Base-by-base conservation (phyloP, 2,329 filamentous ascomycete species). In the Diaporthe sp. region DNA sequence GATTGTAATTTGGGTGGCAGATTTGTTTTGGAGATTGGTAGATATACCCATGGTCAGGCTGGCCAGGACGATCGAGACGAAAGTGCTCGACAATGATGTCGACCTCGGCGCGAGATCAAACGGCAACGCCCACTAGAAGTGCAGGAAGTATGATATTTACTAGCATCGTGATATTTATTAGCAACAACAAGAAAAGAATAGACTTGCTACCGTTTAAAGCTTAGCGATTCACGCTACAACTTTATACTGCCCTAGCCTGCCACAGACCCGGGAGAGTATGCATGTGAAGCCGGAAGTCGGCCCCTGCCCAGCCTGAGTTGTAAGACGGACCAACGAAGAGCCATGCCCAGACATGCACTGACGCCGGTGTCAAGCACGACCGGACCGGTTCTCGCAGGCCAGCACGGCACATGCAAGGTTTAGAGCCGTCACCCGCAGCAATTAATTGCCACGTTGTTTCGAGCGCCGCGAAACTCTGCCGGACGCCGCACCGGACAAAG, bases 11-110 rank as follows among this genome's bases (percentile, higher is more conserved):
- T 92, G 89, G 86, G 84, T 86, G 7, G 88, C 88, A 1, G 91
- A 92, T 80, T 74, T 92, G 4, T 92, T 92, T 79, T 92, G 89
- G 89, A 85, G 90, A 39, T 82, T 82, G 1, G 85, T 92, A 8
- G 91, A 92, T 85, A 87, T 79, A 84, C 81, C 80, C 15, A 79
- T 83, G 61, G 80, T 83, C 57, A 76, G 46, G 19, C 51, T 82
- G 53, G 82, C 81, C 7, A 79, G 80, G 58, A 79, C 75, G 68
- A 37, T 83, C 31, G 82, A 84, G 74, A 75, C 51, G 31, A 68
- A 65, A 34, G 51, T 77, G 69, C 46, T 73, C n/a, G 74, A 77
- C 22, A 58, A 44, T 59, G 73, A 74, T 13, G 74, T 76, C 71
- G 77, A 76, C 46, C 44, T 77, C 22, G 77, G 76, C 19, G 58